Base-by-base conservation (phyloP, 495 filamentous ascomycete species). In the Xylaria nigripes region DNA sequence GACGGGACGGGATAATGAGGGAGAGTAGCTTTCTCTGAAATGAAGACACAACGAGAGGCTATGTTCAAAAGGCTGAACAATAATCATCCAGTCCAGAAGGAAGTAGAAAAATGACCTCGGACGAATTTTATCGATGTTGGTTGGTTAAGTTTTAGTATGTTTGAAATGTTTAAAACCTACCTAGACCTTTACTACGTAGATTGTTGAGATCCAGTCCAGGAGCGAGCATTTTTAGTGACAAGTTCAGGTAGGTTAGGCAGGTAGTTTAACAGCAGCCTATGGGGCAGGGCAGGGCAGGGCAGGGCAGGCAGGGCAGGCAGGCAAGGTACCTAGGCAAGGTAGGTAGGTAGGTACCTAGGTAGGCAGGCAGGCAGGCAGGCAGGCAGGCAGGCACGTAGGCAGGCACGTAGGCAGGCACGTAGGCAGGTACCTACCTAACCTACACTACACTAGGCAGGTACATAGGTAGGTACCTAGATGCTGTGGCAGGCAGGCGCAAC, bases 91-190 rank as follows among this genome's bases (percentile, higher is more conserved):
- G 23, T 25, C 22, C 2, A 18, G 24, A 29, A 42, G 23, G 23
- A 21, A 50, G 24, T 41, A 29, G 48, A 29, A 41, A 40, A 40
- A 29, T 8, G 34, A 50, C 42, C 29, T 34, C 43, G 40, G 45
- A 45, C 40, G 38, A 32, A 42, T 27, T 46, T 13, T 53, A 53
- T 46, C 9, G 43, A 53, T 46, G 51, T 46, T 47, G 49, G n/a
- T 51, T 46, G 45, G 50, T 21, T 44, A 42, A 40, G 27, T 24
- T 41, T 52, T 30, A 10, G 6, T 36, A 12, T n/a, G n/a, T n/a
- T n/a, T 36, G 15, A 36, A 36, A 36, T 36, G 42, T 36, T 13
- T n/a, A n/a, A n/a, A 13, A 36, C 32, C 10, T 12, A 12, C 32
- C 32, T 12, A n/a, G n/a, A 27, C n/a, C n/a, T n/a, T n/a, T n/a